phyloP scores from a whole-genome alignment of 1,139 yeast genomes.

The Taphrina betulina region DNA sequence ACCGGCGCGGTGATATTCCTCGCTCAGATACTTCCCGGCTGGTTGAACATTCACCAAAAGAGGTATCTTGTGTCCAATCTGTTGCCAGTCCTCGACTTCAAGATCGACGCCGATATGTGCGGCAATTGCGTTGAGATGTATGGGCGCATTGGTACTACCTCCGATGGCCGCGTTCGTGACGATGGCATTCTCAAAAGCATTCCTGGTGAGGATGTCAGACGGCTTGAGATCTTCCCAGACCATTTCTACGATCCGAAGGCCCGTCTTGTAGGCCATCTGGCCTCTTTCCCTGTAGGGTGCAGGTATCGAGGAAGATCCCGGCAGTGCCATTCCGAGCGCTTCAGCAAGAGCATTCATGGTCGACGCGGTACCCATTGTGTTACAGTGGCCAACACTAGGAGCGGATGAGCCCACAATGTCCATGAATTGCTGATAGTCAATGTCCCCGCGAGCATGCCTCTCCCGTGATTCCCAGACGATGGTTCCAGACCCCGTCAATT shows the following conservation, averaged over 20 bases:
- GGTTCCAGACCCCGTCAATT: constrained; percentile 41
- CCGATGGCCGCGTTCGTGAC: constrained; percentile 40
- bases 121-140: constrained; percentile 40
- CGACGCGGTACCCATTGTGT: constrained; percentile 40
- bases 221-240: constrained; percentile 38
- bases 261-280: constrained; percentile 39
- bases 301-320: constrained; percentile 40
- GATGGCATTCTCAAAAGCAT: constrained; percentile 40
- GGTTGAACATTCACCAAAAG: constrained; percentile 40
- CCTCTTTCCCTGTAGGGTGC: constrained; percentile 40
- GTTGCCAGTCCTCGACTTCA: constrained; percentile 39
- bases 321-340: constrained; percentile 40
- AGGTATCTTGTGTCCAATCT: constrained; percentile 39
- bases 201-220: constrained; percentile 39
- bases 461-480: constrained; percentile 41
- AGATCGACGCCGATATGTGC: constrained; percentile 39
- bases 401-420: constrained; percentile 39
- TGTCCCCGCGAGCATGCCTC: constrained; percentile 38
- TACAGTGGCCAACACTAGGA: constrained; percentile 40
- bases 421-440: constrained; percentile 37
- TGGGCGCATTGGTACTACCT: constrained; percentile 40
- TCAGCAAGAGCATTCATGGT: constrained; percentile 41
- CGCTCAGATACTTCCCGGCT: constrained; percentile 40
- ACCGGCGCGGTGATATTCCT: constrained; percentile 40
- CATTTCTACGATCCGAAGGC: constrained; percentile 38